These are phyloP conservation scores for Fusarium subglutinans DNA, from an alignment of 2,329 filamentous ascomycete species.

Conservation along the genomic window DNA sequence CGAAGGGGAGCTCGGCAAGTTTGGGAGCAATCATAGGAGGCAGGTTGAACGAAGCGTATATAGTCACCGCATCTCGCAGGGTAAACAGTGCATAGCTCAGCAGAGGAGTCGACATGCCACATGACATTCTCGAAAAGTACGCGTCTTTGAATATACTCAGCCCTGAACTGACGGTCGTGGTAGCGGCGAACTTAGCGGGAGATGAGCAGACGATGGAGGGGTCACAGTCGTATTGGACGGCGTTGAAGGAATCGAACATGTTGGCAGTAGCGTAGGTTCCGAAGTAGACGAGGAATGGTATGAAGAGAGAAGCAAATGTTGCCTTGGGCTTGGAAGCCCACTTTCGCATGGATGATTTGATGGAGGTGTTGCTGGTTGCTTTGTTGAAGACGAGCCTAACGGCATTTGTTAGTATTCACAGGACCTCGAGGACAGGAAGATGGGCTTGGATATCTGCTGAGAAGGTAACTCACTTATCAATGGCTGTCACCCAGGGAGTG, in stretches of 20 bases:
- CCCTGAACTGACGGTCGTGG: slow-evolving; percentile 34
- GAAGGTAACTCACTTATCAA: slow-evolving; percentile 35
- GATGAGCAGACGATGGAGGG: slow-evolving; percentile 33
- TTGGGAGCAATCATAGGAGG: slow-evolving; percentile 37
- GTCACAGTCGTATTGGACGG: slow-evolving; percentile 26
- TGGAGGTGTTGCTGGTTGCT: slow-evolving; percentile 32
- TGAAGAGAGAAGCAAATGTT: slow-evolving; percentile 32
- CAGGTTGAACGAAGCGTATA: slow-evolving; percentile 41
- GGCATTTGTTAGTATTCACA: background rate
- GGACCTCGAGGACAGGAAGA: rapidly evolving
- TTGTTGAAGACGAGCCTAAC: slow-evolving; percentile 38
- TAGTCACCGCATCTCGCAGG: slow-evolving; percentile 36
- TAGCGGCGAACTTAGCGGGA: slow-evolving; percentile 37
- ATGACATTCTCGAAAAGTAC: slow-evolving; percentile 33
- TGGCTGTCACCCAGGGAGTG: slow-evolving; percentile 41
- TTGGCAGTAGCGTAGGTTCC: slow-evolving; percentile 42
- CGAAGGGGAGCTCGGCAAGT: slow-evolving; percentile 34
- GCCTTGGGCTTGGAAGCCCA: slow-evolving; percentile 37
- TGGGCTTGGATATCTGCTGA: rapidly evolving
- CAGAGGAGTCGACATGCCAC: slow-evolving; percentile 28
- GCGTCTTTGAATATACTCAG: slow-evolving; percentile 40
- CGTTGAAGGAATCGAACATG: slow-evolving; percentile 39
- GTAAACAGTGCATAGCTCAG: slow-evolving; percentile 37
- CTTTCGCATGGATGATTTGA: slow-evolving; percentile 34
- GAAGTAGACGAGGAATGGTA: slow-evolving; percentile 42